Evolutionary conservation across 768 basidiomycete genomes (phyloP).

Genomic region (Sporobolomyces phaffii): DNA sequence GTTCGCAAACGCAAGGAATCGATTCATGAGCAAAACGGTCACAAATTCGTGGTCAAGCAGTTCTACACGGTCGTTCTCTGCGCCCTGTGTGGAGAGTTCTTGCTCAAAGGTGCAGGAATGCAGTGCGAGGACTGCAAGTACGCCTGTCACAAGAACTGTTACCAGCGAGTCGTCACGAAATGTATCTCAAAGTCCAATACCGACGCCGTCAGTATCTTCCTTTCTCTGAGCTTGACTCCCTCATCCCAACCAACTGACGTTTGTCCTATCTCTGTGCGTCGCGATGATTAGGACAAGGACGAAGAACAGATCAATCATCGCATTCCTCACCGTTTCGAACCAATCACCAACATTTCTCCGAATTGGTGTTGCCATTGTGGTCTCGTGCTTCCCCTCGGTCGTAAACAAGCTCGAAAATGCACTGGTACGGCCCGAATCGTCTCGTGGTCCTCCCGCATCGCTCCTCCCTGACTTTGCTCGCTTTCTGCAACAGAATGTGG

Average conservation of each 20-base stretch:
- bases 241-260: background rate
- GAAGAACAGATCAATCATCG: slow-evolving; percentile 94
- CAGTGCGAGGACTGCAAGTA: slow-evolving; percentile 99
- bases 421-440: slow-evolving; percentile 51
- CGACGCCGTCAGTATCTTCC: slow-evolving; percentile 62
- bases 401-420: slow-evolving; percentile 93
- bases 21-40: slow-evolving; percentile 98
- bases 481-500: slow-evolving; percentile 62
- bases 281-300: slow-evolving; percentile 69
- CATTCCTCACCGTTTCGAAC: slow-evolving; percentile 96
- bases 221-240: too few relatives aligned
- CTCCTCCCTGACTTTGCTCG: too few relatives aligned
- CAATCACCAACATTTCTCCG: slow-evolving; percentile 90
- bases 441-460: background rate
- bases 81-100: slow-evolving; percentile 94
- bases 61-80: slow-evolving; percentile 93
- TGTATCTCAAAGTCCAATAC: slow-evolving; percentile 96
- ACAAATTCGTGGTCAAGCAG: slow-evolving; percentile 93
- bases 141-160: slow-evolving; percentile 98
- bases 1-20: slow-evolving; percentile 96
- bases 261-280: background rate
- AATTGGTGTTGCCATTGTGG: slow-evolving; percentile 99
- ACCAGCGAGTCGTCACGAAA: slow-evolving; percentile 97
- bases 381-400: slow-evolving; percentile 84
- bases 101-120: slow-evolving; percentile 85